These are phyloP conservation scores for Aspergillus sclerotialis DNA, from an alignment of 2,329 filamentous ascomycete species.

Conservation along the genomic window DNA sequence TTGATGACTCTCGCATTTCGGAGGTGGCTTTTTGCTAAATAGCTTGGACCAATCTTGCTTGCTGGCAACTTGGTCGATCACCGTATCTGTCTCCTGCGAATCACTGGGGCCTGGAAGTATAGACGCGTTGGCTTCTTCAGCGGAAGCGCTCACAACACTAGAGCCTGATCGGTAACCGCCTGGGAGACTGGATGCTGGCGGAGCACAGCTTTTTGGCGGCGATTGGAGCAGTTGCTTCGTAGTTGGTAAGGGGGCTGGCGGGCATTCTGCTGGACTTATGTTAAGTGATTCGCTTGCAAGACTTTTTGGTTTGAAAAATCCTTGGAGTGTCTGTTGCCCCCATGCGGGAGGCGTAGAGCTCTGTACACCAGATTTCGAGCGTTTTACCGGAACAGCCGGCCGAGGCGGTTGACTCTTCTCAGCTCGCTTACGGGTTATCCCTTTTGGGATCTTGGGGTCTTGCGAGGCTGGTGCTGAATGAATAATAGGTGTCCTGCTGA, in stretches of 20 bases:
- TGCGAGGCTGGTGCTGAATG: neutral
- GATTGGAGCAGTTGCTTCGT: neutral
- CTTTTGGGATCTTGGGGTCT: slow-evolving; percentile 5
- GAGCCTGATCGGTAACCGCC: neutral
- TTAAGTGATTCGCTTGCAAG: slow-evolving; percentile 7
- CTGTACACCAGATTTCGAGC: slow-evolving; percentile 38
- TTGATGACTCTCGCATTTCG: slow-evolving; percentile 73
- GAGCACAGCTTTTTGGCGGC: neutral
- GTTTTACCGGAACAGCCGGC: slow-evolving; percentile 37
- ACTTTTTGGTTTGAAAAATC: slow-evolving; percentile 67
- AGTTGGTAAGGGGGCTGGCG: neutral
- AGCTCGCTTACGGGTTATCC: slow-evolving; percentile 32
- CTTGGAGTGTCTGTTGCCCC: slow-evolving; percentile 60
- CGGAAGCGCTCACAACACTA: neutral
- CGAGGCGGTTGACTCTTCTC: slow-evolving; percentile 21
- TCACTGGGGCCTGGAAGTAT: slow-evolving; percentile 9
- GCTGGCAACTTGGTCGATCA: slow-evolving; percentile 60
- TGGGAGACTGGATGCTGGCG: neutral
- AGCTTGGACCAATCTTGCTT: slow-evolving; percentile 84
- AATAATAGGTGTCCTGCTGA: slow-evolving; percentile 1
- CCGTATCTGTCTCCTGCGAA: slow-evolving; percentile 38
- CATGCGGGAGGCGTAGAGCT: slow-evolving; percentile 26
- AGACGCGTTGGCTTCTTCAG: slow-evolving; percentile 3
- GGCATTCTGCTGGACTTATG: neutral
- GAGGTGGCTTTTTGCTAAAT: slow-evolving; percentile 65